These are phyloP conservation scores for Claviceps fusiformis DNA, from an alignment of 2,329 filamentous ascomycete species.

Conservation along the genomic window DNA sequence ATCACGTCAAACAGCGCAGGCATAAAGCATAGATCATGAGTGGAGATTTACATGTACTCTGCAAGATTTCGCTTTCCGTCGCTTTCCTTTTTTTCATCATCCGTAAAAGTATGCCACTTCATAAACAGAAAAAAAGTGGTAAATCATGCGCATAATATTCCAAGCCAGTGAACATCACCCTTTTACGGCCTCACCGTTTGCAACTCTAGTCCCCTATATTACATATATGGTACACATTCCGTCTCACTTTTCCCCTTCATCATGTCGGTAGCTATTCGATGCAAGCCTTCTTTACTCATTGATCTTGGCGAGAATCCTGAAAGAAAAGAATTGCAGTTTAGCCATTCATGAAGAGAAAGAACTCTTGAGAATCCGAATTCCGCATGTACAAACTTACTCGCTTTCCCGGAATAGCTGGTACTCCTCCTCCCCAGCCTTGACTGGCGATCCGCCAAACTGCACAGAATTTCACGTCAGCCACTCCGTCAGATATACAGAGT, in stretches of 20 bases:
- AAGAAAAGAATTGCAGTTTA: not conserved
- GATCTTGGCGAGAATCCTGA: slow-evolving; percentile 94
- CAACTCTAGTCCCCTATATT: slow-evolving; percentile 15
- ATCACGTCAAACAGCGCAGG: not conserved
- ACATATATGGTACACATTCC: slow-evolving; percentile 22
- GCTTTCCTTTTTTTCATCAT: not conserved
- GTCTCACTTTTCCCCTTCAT: not conserved
- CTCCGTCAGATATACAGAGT: not conserved
- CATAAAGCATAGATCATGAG: slow-evolving; percentile 6
- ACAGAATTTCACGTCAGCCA: not conserved
- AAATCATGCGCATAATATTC: not conserved
- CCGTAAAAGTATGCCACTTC: not conserved
- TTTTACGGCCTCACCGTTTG: not conserved
- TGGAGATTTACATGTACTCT: slow-evolving; percentile 16
- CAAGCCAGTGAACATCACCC: not conserved
- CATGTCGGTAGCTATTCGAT: slow-evolving; percentile 4
- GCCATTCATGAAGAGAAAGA: not conserved
- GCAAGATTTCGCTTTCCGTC: slow-evolving; percentile 10
- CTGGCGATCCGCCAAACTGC: slow-evolving; percentile 81
- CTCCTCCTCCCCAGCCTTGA: slow-evolving; percentile 97
- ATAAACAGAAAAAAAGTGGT: not conserved
- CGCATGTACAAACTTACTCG: slow-evolving; percentile 57
- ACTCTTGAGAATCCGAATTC: not conserved
- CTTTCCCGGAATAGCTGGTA: slow-evolving; percentile 92
- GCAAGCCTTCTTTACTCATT: slow-evolving; percentile 53